A percentile compares a stretch with the other conserved stretches of the same genome.
These are phyloP conservation scores for Podaxis sp. DNA, from an alignment of 768 basidiomycete species.

Conservation along the genomic window DNA sequence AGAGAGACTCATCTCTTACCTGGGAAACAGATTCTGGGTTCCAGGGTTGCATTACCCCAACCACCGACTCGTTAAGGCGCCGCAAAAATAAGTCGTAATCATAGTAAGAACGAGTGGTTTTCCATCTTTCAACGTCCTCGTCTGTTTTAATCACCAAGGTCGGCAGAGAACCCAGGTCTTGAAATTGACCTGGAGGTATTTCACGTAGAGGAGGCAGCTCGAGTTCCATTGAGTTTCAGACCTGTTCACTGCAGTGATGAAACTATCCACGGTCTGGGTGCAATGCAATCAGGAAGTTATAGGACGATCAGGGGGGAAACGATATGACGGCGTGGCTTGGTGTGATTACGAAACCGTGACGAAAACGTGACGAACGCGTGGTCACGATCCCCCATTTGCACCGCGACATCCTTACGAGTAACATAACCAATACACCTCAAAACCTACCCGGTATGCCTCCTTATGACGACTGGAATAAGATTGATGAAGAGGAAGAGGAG, in stretches of 20 bases:
- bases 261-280: background rate
- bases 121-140: conserved; percentile 74
- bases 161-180: conserved; percentile 31
- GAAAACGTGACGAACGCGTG: conserved; percentile 3
- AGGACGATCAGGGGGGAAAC: background rate
- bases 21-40: conserved; percentile 29
- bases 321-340: conserved; percentile 4
- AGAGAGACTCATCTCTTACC: conserved; percentile 26
- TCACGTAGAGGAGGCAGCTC: conserved; percentile 24
- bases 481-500: conserved; percentile 82
- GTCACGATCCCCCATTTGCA: background rate
- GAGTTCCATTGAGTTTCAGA: background rate
- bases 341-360: background rate
- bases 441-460: conserved; percentile 48
- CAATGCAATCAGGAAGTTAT: conserved; percentile 4
- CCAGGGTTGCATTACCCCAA: conserved; percentile 58
- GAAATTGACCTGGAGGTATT: conserved; percentile 23
- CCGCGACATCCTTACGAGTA: background rate
- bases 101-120: conserved; percentile 62
- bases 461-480: conserved; percentile 78
- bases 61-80: conserved; percentile 75
- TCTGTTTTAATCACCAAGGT: conserved; percentile 68
- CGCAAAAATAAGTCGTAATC: conserved; percentile 77
- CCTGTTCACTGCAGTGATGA: background rate
- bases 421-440: background rate